Evolutionary conservation across 768 basidiomycete species (phyloP).

Genomic region (Lentinula sp.): DNA sequence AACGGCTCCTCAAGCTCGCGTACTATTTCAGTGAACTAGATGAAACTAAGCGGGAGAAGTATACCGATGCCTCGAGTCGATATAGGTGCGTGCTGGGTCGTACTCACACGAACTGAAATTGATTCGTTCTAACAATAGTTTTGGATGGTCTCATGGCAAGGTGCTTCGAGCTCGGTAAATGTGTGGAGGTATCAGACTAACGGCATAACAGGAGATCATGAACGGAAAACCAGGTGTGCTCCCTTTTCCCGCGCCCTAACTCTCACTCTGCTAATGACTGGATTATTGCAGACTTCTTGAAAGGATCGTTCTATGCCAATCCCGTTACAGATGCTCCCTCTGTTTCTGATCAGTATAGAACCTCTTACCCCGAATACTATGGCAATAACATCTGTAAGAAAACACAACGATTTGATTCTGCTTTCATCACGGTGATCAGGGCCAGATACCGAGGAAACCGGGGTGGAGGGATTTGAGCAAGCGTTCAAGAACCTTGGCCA

Average conservation of each 20-base stretch:
- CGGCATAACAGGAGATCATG: conserved; percentile 73
- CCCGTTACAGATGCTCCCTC: conserved; percentile 62
- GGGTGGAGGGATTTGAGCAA: conserved; percentile 71
- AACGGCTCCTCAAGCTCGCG: conserved; percentile 67
- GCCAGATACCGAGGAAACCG: conserved; percentile 53
- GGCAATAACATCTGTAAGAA: conserved; percentile 78
- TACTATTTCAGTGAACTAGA: conserved; percentile 73
- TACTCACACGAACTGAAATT: not conserved
- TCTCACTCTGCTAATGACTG: not conserved
- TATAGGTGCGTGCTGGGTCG: conserved; percentile 55
- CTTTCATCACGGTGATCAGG: conserved; percentile 32
- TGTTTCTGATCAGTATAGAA: conserved; percentile 50
- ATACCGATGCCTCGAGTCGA: conserved; percentile 62
- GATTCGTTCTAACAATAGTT: conserved; percentile 34
- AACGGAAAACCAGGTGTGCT: conserved; percentile 76
- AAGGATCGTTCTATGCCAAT: conserved; percentile 94
- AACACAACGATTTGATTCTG: not conserved
- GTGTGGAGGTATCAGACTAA: not conserved
- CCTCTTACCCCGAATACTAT: conserved; percentile 78
- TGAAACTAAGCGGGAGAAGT: conserved; percentile 61
- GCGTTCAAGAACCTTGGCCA: conserved; percentile 84
- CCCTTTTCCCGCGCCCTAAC: not conserved
- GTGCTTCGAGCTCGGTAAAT: conserved; percentile 24
- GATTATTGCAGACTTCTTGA: conserved; percentile 58
- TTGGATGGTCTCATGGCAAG: conserved; percentile 99